Evolutionary conservation across 805 yeast species (phyloP), one percentile per base, ranked within the genome.

Genomic region (Teunomyces atbi): DNA sequence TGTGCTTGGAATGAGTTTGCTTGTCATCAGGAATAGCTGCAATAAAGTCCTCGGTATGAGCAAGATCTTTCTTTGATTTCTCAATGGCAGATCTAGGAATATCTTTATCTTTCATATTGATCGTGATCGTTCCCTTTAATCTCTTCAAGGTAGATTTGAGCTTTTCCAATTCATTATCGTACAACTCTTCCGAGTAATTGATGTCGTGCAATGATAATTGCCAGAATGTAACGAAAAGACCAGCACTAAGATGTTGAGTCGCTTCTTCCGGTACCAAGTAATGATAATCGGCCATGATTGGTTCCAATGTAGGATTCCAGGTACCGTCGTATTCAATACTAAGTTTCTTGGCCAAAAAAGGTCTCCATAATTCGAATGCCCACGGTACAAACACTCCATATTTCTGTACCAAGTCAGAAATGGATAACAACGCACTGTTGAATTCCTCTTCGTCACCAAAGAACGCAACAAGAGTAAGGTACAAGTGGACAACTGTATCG

Each of bases 281-380:
- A 13, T 36, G 11, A 2, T 13, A 36, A 36, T 36, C 39, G n/a
- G 28, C 39, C n/a, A 49, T 35, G n/a, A 38, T 23, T 6, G 44
- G 35, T 2, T 28, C 36, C 1, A 48, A 40, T 5, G 27, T 27
- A 1, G 51, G 35, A 23, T 19, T 28, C 48, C 48, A 44, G 18
- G 27, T 16, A 13, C n/a, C 5, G 6, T 39, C 42, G 11, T 21
- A 18, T 11, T 41, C 43, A 6, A 54, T 48, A 50, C 57, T 50
- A 44, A 68, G 48, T 52, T 15, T 50, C 46, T 38, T 64, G 23
- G 54, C 64, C 61, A 62, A 73, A 49, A 58, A 66, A 51, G 62
- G 58, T 59, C 97, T 76, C 96, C 96, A 89, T 2, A 89, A 58
- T 50, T 84, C 88, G 65, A 88, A 89, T 0, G 83, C 83, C 89